These are phyloP conservation scores for Polyplosphaeria fusca DNA, from an alignment of 495 filamentous ascomycete species.

Conservation along the genomic window DNA sequence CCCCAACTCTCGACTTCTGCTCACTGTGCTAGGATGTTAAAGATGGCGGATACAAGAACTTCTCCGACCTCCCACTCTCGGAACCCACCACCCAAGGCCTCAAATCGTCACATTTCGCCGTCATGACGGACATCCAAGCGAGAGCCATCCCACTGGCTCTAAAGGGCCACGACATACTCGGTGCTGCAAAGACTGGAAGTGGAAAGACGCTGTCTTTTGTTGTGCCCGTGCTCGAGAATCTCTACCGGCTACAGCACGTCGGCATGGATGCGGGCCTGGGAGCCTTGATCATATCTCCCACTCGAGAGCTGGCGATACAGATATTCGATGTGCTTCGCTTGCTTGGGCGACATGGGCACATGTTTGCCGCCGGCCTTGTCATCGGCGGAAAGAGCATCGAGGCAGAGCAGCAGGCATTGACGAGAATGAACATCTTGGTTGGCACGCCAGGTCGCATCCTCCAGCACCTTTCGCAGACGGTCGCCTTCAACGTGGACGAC, in stretches of 20 bases:
- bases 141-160: slow-evolving; percentile 80
- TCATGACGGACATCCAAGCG: slow-evolving; percentile 86
- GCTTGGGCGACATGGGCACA: slow-evolving; percentile 76
- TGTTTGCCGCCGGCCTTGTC: slow-evolving; percentile 87
- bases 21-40: slow-evolving; percentile 34
- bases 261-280: slow-evolving; percentile 82
- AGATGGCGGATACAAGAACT: slow-evolving; percentile 45
- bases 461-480: slow-evolving; percentile 94
- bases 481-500: slow-evolving; percentile 83
- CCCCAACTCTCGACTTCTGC: neutral
- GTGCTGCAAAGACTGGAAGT: slow-evolving; percentile 93
- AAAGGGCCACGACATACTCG: slow-evolving; percentile 85
- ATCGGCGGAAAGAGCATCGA: slow-evolving; percentile 91
- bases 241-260: slow-evolving; percentile 89
- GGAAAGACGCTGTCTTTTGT: slow-evolving; percentile 96
- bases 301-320: slow-evolving; percentile 90
- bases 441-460: slow-evolving; percentile 94
- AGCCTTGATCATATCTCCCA: slow-evolving; percentile 89
- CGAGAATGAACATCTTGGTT: slow-evolving; percentile 95
- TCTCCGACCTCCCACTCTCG: slow-evolving; percentile 83
- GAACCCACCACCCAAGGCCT: slow-evolving; percentile 77
- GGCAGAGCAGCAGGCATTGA: slow-evolving; percentile 82
- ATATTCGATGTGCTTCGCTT: slow-evolving; percentile 95
- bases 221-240: slow-evolving; percentile 85
- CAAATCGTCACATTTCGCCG: slow-evolving; percentile 81